Conservation (phyloP, 2,329 filamentous ascomycete species). For the Claviceps citrina region DNA sequence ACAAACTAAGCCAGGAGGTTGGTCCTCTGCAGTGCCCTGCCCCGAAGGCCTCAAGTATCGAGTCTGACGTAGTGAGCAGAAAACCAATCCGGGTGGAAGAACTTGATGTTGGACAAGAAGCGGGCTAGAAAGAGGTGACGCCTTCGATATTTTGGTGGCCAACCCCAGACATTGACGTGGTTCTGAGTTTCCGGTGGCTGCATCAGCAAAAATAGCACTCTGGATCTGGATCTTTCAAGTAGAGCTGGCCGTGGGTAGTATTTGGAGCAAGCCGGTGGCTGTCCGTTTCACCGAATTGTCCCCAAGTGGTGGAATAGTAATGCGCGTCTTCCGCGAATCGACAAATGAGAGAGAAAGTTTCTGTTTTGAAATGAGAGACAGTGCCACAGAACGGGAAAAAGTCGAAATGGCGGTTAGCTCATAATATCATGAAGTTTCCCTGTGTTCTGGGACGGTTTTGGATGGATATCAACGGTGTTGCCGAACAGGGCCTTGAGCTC, state of each 20-base stretch:
- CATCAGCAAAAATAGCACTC: background rate
- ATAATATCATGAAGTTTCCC: background rate
- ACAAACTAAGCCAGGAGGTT: background rate
- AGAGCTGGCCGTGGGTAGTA: background rate
- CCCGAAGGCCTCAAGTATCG: background rate
- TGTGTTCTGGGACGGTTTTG: background rate
- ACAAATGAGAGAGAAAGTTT: background rate
- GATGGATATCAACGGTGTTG: background rate
- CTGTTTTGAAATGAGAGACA: background rate
- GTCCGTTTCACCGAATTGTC: background rate
- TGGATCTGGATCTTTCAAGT: background rate
- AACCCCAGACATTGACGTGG: slow-evolving; percentile 1
- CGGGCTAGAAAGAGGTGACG: background rate
- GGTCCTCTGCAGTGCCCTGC: background rate
- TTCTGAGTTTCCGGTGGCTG: background rate
- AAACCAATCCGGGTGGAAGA: background rate
- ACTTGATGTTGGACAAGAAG: slow-evolving; percentile 1
- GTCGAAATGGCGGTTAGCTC: background rate
- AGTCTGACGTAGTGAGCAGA: background rate
- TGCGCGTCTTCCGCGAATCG: background rate
- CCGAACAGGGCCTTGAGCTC: background rate
- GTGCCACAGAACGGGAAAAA: background rate
- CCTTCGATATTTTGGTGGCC: background rate
- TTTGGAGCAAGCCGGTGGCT: background rate
- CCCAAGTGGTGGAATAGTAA: background rate